phyloP scores from a whole-genome alignment of 73 alveolate species.

The Paramecium sexaurelia region DNA sequence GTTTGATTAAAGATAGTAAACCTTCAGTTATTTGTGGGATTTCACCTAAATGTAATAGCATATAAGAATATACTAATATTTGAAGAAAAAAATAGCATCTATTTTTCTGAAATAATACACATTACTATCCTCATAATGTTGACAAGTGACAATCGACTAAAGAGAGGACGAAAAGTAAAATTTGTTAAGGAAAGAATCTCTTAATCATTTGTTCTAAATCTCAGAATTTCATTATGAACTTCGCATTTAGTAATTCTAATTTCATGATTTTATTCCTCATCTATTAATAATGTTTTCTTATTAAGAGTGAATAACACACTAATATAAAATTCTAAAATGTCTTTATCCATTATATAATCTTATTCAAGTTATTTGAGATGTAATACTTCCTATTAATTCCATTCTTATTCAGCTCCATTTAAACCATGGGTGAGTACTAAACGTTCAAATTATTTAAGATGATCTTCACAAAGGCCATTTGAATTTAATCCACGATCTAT shows the following conservation, averaged over 20 bases:
- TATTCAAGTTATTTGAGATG: conserved; percentile 4
- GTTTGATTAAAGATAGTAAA: conserved; percentile 12
- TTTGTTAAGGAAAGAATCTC: conserved; percentile 8
- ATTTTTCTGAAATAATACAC: conserved; percentile 23
- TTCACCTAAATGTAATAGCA: not conserved
- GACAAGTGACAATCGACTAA: conserved; percentile 22
- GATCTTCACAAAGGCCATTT: not conserved
- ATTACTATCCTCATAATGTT: conserved; percentile 47
- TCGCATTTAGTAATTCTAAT: conserved; percentile 35
- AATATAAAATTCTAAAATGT: conserved; percentile 44
- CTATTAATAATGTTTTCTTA: not conserved
- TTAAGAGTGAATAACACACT: conserved; percentile 6
- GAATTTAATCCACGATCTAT: conserved; percentile 52
- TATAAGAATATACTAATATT: not conserved
- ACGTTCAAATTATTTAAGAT: conserved; percentile 8
- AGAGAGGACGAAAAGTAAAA: conserved; percentile 29
- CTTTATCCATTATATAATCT: conserved; percentile 32
- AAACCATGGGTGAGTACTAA: conserved; percentile 39
- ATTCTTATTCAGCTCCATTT: conserved; percentile 40
- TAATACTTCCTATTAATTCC: conserved; percentile 18
- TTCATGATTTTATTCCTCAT: not conserved
- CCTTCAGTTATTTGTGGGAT: conserved; percentile 40
- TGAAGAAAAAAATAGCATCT: conserved; percentile 35
- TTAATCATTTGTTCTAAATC: conserved; percentile 41
- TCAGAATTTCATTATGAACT: conserved; percentile 12